Conservation (phyloP, 192 early-diverging fungal species). For the Coemansia sp. region DNA sequence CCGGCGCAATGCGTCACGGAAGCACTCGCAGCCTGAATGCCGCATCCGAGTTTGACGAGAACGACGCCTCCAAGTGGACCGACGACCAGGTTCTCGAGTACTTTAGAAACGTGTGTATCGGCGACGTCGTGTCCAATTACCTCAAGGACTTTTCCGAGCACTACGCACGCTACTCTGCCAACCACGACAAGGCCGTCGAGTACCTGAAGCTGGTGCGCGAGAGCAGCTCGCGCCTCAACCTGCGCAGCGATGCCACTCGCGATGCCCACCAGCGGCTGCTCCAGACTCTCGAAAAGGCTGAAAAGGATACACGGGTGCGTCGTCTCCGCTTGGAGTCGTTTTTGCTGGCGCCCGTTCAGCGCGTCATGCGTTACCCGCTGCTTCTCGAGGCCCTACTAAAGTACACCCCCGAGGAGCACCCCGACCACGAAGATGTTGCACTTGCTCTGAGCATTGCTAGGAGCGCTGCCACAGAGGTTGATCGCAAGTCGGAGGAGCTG, state of each 20-base stretch:
- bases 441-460: conserved; percentile 43
- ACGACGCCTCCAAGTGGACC: conserved; percentile 43
- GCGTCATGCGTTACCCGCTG: conserved; percentile 49
- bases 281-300: conserved; percentile 41
- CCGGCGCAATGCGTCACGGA: conserved; percentile 12
- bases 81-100: conserved; percentile 45
- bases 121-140: conserved; percentile 46
- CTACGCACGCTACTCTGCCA: conserved; percentile 50
- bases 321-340: conserved; percentile 47
- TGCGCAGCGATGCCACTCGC: conserved; percentile 34
- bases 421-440: conserved; percentile 46
- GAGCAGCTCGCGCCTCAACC: conserved; percentile 40
- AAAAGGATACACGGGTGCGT: conserved; percentile 40
- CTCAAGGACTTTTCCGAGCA: conserved; percentile 52
- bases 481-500: conserved; percentile 49
- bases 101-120: conserved; percentile 49
- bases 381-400: conserved; percentile 48
- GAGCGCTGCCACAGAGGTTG: conserved; percentile 48
- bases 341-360: conserved; percentile 45
- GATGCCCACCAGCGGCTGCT: conserved; percentile 44
- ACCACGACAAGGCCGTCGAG: conserved; percentile 50
- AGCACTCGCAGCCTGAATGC: conserved; percentile 31
- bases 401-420: conserved; percentile 44
- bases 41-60: conserved; percentile 24
- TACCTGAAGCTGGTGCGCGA: conserved; percentile 50